Evolutionary conservation across 441 rosid genomes (phyloP).

Genomic region (Rhodomyrtus psidioides): DNA sequence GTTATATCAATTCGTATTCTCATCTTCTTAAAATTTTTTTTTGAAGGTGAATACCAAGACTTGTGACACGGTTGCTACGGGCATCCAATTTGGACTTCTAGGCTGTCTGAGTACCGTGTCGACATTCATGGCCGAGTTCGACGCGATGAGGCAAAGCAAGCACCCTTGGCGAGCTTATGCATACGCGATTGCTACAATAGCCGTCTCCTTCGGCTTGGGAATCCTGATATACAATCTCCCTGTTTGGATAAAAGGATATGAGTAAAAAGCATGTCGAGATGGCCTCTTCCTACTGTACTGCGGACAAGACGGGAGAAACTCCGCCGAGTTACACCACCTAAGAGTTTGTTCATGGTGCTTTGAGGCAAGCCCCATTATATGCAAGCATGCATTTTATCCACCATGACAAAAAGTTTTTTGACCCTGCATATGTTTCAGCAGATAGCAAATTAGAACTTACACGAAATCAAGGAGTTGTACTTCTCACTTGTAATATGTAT

Average conservation of each 20-base stretch:
- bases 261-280: not conserved
- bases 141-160: conserved; percentile 68
- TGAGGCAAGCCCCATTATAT: not conserved
- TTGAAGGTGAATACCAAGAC: conserved; percentile 45
- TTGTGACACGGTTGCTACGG: conserved; percentile 36
- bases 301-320: not conserved
- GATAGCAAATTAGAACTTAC: not conserved
- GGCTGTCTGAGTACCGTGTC: conserved; percentile 96
- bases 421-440: not conserved
- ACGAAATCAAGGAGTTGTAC: not conserved
- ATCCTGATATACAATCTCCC: conserved; percentile 41
- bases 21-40: not conserved
- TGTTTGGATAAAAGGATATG: conserved; percentile 26
- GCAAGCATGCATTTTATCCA: not conserved
- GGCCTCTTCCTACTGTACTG: not conserved
- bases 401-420: not conserved
- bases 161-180: conserved; percentile 65
- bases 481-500: not conserved
- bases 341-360: not conserved
- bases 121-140: conserved; percentile 81
- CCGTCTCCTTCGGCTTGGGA: conserved; percentile 48
- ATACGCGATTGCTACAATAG: conserved; percentile 44
- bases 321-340: not conserved
- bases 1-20: not conserved
- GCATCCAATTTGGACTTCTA: conserved; percentile 67